Conservation (phyloP, 208 protist species). For the Balamuthia mandrillaris region DNA sequence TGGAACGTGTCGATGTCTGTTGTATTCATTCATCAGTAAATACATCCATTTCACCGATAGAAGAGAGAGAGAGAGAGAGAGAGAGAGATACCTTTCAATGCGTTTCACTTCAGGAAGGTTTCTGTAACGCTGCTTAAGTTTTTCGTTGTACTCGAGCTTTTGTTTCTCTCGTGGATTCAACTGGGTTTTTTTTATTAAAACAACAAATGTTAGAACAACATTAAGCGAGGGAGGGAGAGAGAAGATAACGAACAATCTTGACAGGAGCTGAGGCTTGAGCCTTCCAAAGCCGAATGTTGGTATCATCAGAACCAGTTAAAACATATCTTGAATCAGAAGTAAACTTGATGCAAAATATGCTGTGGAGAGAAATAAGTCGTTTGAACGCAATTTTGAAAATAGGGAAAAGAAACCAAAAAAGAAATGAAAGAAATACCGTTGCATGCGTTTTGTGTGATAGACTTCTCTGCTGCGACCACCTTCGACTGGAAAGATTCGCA, state of each 20-base stretch:
- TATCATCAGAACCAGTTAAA: constrained; percentile 92
- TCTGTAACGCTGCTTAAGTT: constrained; percentile 66
- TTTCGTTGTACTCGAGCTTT: constrained; percentile 84
- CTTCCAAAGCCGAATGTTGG: constrained; percentile 94
- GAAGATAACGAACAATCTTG: constrained; percentile 50
- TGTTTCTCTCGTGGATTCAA: constrained; percentile 83
- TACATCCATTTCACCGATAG: neutral
- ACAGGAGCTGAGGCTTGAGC: constrained; percentile 83
- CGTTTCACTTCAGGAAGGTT: constrained; percentile 64
- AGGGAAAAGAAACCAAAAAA: neutral
- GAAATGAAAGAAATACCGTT: constrained; percentile 56
- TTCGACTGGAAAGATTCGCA: constrained; percentile 90
- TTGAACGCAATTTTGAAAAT: neutral
- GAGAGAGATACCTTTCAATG: constrained; percentile 39
- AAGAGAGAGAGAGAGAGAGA: neutral
- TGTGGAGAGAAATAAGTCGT: too few relatives aligned
- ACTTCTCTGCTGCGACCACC: constrained; percentile 85
- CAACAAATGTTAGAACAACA: constrained; percentile 9
- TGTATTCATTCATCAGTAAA: neutral
- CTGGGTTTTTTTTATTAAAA: constrained; percentile 30
- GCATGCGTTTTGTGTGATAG: constrained; percentile 98
- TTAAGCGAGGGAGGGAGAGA: neutral
- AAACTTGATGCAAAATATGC: constrained; percentile 87
- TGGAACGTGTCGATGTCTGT: constrained; percentile 51
- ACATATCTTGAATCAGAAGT: constrained; percentile 89